These are phyloP conservation scores for Asterella californica DNA, from an alignment of 225 moss, liverwort and hornwort genomes.

Conservation along the genomic window DNA sequence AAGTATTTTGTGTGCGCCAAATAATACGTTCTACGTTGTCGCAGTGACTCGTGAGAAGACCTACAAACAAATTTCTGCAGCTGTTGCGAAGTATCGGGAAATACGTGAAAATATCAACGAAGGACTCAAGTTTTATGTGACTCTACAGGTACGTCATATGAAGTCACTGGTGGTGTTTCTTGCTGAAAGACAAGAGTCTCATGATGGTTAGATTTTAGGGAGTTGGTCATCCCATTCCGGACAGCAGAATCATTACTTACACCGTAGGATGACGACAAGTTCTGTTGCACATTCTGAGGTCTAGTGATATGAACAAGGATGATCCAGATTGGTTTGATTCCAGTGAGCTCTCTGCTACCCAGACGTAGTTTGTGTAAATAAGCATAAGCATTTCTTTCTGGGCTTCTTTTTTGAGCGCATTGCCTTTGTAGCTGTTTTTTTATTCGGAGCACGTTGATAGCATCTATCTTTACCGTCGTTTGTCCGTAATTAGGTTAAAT, in stretches of 20 bases:
- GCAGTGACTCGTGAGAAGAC: slow-evolving; percentile 70
- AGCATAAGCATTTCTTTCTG: too few relatives aligned
- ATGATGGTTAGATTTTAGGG: not conserved
- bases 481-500: not conserved
- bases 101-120: slow-evolving; percentile 98
- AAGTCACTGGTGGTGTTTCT: not conserved
- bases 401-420: not conserved
- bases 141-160: slow-evolving; percentile 59
- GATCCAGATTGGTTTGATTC: too few relatives aligned
- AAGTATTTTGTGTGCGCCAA: not conserved
- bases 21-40: not conserved
- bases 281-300: not conserved
- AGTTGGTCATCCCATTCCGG: not conserved
- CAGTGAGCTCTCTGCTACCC: too few relatives aligned
- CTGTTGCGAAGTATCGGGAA: slow-evolving; percentile 88
- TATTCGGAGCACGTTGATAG: not conserved
- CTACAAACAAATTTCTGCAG: slow-evolving; percentile 73
- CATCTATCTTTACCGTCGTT: not conserved
- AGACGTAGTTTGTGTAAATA: too few relatives aligned
- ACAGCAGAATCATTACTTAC: not conserved
- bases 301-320: not conserved
- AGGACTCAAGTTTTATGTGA: slow-evolving; percentile 98
- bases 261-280: not conserved
- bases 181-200: not conserved
- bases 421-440: not conserved